Evolutionary conservation across 2,329 filamentous ascomycete species (phyloP).

Genomic region (Botrytis byssoidea): DNA sequence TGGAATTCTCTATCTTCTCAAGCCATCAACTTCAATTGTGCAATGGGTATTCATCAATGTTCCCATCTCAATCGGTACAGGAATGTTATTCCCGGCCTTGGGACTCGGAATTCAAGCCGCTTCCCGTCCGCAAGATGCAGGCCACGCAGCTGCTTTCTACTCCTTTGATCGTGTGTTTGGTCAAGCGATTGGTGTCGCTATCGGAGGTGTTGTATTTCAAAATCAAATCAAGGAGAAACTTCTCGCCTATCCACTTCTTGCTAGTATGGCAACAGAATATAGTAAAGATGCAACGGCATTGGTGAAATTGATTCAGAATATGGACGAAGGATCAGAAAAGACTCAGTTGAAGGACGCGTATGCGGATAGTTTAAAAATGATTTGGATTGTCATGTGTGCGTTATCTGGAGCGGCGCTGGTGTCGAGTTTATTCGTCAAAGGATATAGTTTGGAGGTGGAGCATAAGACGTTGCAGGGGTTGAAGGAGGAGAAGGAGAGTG

Average conservation of each 20-base stretch:
- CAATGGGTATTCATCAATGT: slow-evolving; percentile 62
- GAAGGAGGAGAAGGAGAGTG: slow-evolving; percentile 40
- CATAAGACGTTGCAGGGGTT: slow-evolving; percentile 50
- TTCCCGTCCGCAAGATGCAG: slow-evolving; percentile 54
- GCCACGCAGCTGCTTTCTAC: slow-evolving; percentile 63
- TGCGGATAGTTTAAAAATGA: slow-evolving; percentile 51
- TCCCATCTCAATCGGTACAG: slow-evolving; percentile 59
- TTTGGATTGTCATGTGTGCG: slow-evolving; percentile 56
- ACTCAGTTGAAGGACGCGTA: slow-evolving; percentile 51
- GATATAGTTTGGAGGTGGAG: slow-evolving; percentile 47
- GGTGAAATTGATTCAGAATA: slow-evolving; percentile 33
- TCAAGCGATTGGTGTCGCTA: slow-evolving; percentile 63
- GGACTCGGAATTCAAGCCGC: slow-evolving; percentile 63
- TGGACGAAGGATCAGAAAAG: slow-evolving; percentile 41
- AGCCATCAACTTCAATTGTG: slow-evolving; percentile 49
- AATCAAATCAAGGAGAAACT: slow-evolving; percentile 48
- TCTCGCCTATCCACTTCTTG: slow-evolving; percentile 28
- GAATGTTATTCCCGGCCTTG: slow-evolving; percentile 64
- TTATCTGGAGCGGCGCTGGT: slow-evolving; percentile 50
- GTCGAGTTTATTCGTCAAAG: slow-evolving; percentile 50
- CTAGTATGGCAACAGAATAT: slow-evolving; percentile 31
- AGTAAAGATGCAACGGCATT: slow-evolving; percentile 37
- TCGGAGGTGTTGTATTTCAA: slow-evolving; percentile 68
- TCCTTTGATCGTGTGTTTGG: slow-evolving; percentile 65
- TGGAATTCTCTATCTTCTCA: slow-evolving; percentile 53